Evolutionary conservation across 164 flowering plant genomes (phyloP), one percentile per base, ranked within the genome.

Genomic region (Taxillus chinensis): DNA sequence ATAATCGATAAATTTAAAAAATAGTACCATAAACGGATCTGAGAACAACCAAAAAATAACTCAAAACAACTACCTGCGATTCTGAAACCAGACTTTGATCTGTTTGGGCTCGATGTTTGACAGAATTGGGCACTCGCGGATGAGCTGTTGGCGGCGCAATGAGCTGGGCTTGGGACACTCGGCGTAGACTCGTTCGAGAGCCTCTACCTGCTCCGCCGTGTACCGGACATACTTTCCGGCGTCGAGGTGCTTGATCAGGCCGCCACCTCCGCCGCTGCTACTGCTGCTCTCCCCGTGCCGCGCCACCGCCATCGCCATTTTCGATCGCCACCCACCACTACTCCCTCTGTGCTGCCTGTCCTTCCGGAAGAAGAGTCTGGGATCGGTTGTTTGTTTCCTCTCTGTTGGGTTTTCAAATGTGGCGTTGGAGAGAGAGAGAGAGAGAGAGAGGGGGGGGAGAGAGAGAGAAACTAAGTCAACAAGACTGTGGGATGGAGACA

Each of bases 31-130:
- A 27, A 27, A 27, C 27, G 27, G 27, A 27, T 27, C 27, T 27
- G 27, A 27, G 27, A 27, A 27, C 27, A 27, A 27, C 27, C 27
- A 27, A 27, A 27, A 27, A 0, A 27, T 27, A 27, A 27, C 27
- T 27, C 2, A 27, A 27, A 27, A 27, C 27, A 27, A 27, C 27
- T 27, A 72, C 92, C 89, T 84, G 69, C 89, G 87, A 68, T 86
- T 86, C 70, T 86, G 92, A 63, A 86, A 86, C 92, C 92, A 86
- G 67, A 86, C 89, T 81, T 86, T 86, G 81, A 86, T 84, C 78
- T 86, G 92, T 65, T 79, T 86, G 12, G 92, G 87, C 59, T 86
- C 92, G 42, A 86, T 86, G 70, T 86, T 83, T 57, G 80, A 71
- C 2, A 86, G 75, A 68, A 86, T 81, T 39, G 87, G 87, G 66